Base-by-base conservation (phyloP, 2,329 filamentous ascomycete species). In the Geosmithia morbida region DNA sequence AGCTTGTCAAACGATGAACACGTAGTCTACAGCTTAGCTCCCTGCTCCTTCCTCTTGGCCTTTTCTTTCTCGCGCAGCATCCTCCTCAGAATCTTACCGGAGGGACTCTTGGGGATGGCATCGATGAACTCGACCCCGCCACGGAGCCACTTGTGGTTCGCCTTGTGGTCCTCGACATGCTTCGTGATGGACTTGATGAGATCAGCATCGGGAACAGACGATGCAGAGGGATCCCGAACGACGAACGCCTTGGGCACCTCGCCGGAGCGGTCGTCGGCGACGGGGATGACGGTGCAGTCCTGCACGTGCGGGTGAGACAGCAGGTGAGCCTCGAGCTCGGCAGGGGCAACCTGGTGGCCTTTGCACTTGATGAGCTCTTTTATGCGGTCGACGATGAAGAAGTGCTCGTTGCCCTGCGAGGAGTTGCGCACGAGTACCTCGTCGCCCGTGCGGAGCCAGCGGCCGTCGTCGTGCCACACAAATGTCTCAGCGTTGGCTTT, bases 361-460 rank as follows among this genome's bases (percentile, higher is more conserved):
- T 83, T 83, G 56, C 84, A 80, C 59, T 85, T 85, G 63, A 85
- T 85, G 43, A 85, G 65, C 57, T 85, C 75, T 53, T 74, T 70
- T 48, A 68, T 59, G 18, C 87, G 77, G 59, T 94, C 87, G 2
- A 87, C 83, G 49, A 95, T 84, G 61, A 85, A 83, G 43, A 94
- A 59, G 57, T 94, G 87, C 61, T 92, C 85, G 52, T 81, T 67
- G 2, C 84, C 85, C 2, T 68, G 66, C 0, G 33, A 11, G 14
- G 75, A 66, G 55, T 74, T 70, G 2, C 72, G 70, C 19, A 90
- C 66, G 4, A 88, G 68, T 0, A 81, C 86, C 58, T 90, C 85
- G 55, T 94, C 87, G 11, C 87, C 87, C 0, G 87, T 94, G 33
- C 75, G 76, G 71, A 90, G 77, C 75, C 85, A 88, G 53, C 76